Evolutionary conservation across 768 basidiomycete species (phyloP), one percentile per base, ranked within the genome.

Genomic region (Russula lepida): DNA sequence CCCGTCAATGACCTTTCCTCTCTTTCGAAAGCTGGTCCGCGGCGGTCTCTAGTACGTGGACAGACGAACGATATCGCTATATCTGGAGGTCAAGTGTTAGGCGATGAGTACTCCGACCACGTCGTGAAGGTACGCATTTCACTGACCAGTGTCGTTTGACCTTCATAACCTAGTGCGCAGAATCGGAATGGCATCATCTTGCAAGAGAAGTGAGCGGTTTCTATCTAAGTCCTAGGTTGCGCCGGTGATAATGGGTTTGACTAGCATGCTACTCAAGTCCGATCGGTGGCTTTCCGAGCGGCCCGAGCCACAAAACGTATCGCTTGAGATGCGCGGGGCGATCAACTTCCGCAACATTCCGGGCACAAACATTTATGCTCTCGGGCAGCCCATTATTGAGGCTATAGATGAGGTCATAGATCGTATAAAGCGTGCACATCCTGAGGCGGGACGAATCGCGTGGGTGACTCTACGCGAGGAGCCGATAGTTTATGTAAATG

Each of bases 381-480:
- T 97, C 30, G 94, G 93, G 0, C 97, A 98, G 71, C 97, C 97
- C 2, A 92, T 91, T 0, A 74, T 85, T 52, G 89, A 89, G 59
- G 95, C 93, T 3, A 86, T 99, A 43, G 82, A 88, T 47, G 83
- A 86, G 58, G 92, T 95, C 4, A 81, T 94, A 13, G 70, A 74
- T 5, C 76, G 82, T 23, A 80, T 95, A 58, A 84, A 81, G 59
- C 71, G 74, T 27, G 76, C 79, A 0, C 81, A 89, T 68, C 85
- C 88, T 1, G 71, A 74, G 25, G 78, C 85, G 1, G 77, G 79
- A 13, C 79, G 81, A 48, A 79, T 95, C 15, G 78, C 91, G 21
- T 98, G 95, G 97, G 82, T 98, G 54, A 92, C 92, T 17, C 74
- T 99, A n/a, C 78, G 95, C 23, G 95, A 97, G 69, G 90, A 93